Conservation (phyloP, 2,329 filamentous ascomycete species). For the Aspergillus aculeatus region DNA sequence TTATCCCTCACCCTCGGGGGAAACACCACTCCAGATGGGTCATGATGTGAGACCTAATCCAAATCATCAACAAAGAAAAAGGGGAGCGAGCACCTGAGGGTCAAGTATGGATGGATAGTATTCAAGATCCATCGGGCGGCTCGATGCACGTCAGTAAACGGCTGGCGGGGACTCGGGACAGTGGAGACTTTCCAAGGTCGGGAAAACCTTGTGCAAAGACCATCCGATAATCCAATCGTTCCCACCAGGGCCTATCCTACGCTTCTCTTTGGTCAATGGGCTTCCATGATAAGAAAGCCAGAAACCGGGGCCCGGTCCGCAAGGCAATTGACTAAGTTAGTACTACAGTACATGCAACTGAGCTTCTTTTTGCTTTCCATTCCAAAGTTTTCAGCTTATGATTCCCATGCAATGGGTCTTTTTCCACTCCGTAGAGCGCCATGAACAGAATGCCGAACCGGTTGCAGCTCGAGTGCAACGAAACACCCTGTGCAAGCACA, state of each 20-base stretch:
- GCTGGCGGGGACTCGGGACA: background rate
- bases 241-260: background rate
- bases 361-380: too few species aligned
- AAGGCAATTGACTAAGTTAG: too few species aligned
- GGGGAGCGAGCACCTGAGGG: background rate
- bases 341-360: too few species aligned
- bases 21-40: background rate
- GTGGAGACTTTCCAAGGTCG: background rate
- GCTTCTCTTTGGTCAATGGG: conserved; percentile 3
- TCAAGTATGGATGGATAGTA: background rate
- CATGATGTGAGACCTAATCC: too few species aligned
- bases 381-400: too few species aligned
- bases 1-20: background rate
- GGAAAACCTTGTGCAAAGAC: background rate
- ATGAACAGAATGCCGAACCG: too few species aligned
- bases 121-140: background rate
- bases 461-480: too few species aligned
- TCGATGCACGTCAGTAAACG: conserved; percentile 12
- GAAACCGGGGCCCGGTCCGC: background rate
- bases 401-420: too few species aligned
- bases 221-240: background rate
- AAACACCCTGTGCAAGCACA: too few species aligned
- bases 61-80: background rate
- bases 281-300: background rate
- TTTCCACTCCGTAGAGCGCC: too few species aligned